Conservation (phyloP, 306 rosid genomes). For the Trichosanthes truncata region DNA sequence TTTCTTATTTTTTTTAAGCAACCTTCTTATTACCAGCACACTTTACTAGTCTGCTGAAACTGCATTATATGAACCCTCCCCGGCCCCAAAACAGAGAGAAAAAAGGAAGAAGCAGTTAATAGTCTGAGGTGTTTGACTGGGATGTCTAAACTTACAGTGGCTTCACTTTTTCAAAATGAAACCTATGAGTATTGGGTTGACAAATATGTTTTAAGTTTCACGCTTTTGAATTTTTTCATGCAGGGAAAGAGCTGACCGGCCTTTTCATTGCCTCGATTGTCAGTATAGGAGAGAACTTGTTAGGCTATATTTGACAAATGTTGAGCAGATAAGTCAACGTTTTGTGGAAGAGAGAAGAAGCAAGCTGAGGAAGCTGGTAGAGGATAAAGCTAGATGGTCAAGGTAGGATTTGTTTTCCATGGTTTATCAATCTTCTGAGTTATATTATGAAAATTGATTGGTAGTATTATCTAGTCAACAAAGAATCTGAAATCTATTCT, state of each 20-base stretch:
- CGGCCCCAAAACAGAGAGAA: no score
- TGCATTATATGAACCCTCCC: no score
- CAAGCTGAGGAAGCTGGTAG: constrained; percentile 82
- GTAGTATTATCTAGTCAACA: background rate
- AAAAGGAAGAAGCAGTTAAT: background rate
- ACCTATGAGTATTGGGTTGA: background rate
- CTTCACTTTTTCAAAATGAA: background rate
- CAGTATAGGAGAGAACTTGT: constrained; percentile 99
- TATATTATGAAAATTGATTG: background rate
- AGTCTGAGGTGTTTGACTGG: background rate
- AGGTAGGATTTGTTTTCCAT: constrained; percentile 43
- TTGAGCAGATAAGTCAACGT: constrained; percentile 94
- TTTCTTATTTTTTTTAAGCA: background rate
- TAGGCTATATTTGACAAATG: constrained; percentile 93
- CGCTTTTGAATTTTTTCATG: constrained; percentile 22
- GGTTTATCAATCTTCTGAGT: background rate
- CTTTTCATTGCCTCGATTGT: constrained; percentile 95
- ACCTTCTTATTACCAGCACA: background rate
- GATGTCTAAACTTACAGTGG: background rate
- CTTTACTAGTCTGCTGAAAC: no score
- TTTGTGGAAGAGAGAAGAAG: constrained; percentile 95
- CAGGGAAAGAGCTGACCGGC: constrained; percentile 94
- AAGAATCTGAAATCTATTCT: background rate
- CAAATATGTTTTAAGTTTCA: constrained; percentile 9
- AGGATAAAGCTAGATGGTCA: constrained; percentile 95